Evolutionary conservation across 805 yeast species (phyloP).

Genomic region (Saccharomycopsis malanga): DNA sequence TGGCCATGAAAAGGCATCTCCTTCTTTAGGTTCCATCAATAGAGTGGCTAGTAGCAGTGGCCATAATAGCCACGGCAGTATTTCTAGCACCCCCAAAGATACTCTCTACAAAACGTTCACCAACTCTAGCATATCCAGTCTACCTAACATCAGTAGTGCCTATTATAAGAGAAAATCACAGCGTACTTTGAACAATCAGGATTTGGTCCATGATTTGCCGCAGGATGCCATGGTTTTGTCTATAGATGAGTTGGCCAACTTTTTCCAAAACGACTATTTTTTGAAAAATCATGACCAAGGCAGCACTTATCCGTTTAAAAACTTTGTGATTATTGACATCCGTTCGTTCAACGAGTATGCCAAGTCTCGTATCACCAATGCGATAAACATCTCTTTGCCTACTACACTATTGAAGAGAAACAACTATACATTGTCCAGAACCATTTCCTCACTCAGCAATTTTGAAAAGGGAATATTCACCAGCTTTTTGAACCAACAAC

Average conservation of each 20-base stretch:
- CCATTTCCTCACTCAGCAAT: constrained; percentile 52
- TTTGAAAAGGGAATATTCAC: constrained; percentile 41
- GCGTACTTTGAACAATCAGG: neutral
- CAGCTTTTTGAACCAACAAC: constrained; percentile 29
- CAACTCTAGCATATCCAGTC: constrained; percentile 11
- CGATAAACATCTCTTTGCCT: constrained; percentile 79
- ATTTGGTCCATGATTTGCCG: constrained; percentile 5
- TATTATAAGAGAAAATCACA: constrained; percentile 4
- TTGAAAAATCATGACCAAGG: neutral
- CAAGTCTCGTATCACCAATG: constrained; percentile 45
- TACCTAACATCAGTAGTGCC: constrained; percentile 16
- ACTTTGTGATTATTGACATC: constrained; percentile 58
- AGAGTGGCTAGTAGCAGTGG: neutral
- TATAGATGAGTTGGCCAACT: constrained; percentile 2
- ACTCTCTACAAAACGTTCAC: constrained; percentile 12
- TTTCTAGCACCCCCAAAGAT: neutral
- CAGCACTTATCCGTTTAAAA: constrained; percentile 7
- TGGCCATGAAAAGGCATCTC: neutral
- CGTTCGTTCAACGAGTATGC: constrained; percentile 74
- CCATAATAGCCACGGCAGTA: neutral
- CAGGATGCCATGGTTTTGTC: constrained; percentile 6
- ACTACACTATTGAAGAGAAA: constrained; percentile 78
- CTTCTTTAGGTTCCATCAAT: neutral
- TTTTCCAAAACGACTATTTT: neutral
- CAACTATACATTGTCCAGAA: constrained; percentile 57